phyloP scores from a whole-genome alignment of 345 rosid genomes.

The Rhodomyrtus tomentosa region DNA sequence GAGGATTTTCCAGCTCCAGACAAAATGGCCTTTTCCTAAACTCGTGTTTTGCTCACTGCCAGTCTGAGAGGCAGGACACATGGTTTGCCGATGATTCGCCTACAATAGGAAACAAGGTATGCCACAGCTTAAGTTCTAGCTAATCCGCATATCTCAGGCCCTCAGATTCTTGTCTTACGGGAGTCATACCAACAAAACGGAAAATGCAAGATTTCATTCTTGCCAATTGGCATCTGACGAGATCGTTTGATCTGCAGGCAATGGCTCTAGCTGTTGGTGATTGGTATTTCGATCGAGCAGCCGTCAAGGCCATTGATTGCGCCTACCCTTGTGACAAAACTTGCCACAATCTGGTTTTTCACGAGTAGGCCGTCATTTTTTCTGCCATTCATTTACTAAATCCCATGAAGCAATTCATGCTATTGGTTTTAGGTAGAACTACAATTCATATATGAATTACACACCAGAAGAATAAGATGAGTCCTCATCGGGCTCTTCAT shows the following conservation, averaged over 20 bases:
- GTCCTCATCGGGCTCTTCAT: background rate
- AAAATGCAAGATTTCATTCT: background rate
- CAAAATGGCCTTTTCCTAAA: constrained; percentile 78
- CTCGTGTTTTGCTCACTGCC: constrained; percentile 96
- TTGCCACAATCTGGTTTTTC: constrained; percentile 78
- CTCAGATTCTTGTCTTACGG: background rate
- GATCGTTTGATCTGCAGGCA: constrained; percentile 32
- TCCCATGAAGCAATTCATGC: background rate
- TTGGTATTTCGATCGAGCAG: constrained; percentile 78
- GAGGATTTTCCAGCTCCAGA: constrained; percentile 54
- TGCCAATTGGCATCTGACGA: background rate
- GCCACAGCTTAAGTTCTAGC: background rate
- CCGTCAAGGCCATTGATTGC: constrained; percentile 58
- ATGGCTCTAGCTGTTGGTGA: constrained; percentile 92
- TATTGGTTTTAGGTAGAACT: background rate
- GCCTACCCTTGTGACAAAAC: constrained; percentile 81
- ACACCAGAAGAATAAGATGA: background rate
- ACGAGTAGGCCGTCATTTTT: constrained; percentile 3
- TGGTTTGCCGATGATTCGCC: constrained; percentile 94
- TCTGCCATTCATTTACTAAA: background rate
- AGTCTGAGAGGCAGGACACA: constrained; percentile 89
- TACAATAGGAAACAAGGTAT: constrained; percentile 13
- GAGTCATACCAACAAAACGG: background rate
- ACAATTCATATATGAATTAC: background rate
- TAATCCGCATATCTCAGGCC: background rate